These are phyloP conservation scores for Aspergillus sp. DNA, from an alignment of 2,329 filamentous ascomycete genomes.

Conservation along the genomic window DNA sequence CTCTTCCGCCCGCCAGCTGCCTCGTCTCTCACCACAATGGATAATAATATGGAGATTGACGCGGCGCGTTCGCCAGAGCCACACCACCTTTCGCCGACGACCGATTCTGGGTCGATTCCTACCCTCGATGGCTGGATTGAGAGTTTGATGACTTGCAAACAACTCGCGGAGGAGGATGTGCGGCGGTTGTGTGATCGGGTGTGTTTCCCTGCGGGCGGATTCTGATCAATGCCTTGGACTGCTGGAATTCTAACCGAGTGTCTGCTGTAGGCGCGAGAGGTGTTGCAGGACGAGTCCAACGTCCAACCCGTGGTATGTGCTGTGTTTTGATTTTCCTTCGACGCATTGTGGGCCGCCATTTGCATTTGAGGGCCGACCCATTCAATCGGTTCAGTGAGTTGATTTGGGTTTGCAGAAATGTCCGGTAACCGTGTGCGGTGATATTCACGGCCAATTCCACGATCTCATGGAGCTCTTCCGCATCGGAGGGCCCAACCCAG, in stretches of 20 bases:
- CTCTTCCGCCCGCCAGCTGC: slow-evolving; percentile 8
- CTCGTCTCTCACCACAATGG: slow-evolving; percentile 58
- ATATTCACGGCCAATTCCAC: slow-evolving; percentile 99
- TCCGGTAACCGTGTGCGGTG: slow-evolving; percentile 95
- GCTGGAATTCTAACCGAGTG: slow-evolving; percentile 15
- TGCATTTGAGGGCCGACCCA: slow-evolving; percentile 3
- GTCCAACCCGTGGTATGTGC: slow-evolving; percentile 91
- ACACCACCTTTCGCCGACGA: slow-evolving; percentile 70
- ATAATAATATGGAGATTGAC: slow-evolving; percentile 97
- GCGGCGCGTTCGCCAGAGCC: slow-evolving; percentile 80
- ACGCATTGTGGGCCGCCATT: slow-evolving; percentile 7
- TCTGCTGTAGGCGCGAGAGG: slow-evolving; percentile 75
- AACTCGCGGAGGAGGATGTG: slow-evolving; percentile 90
- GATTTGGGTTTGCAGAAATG: slow-evolving; percentile 69
- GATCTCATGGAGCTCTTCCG: slow-evolving; percentile 99
- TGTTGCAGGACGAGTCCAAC: slow-evolving; percentile 96
- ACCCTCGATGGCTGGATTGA: slow-evolving; percentile 98
- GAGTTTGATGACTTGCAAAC: slow-evolving; percentile 97
- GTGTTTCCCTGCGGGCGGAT: slow-evolving; percentile 34
- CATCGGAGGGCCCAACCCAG: slow-evolving; percentile 95
- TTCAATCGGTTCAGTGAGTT: slow-evolving; percentile 13
- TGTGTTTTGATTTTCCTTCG: slow-evolving; percentile 19
- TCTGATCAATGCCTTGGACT: not conserved
- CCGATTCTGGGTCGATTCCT: slow-evolving; percentile 85
- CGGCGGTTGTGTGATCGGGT: slow-evolving; percentile 98